Base-by-base conservation (phyloP, 192 early-diverging fungal species). In the Podila clonocystis region DNA sequence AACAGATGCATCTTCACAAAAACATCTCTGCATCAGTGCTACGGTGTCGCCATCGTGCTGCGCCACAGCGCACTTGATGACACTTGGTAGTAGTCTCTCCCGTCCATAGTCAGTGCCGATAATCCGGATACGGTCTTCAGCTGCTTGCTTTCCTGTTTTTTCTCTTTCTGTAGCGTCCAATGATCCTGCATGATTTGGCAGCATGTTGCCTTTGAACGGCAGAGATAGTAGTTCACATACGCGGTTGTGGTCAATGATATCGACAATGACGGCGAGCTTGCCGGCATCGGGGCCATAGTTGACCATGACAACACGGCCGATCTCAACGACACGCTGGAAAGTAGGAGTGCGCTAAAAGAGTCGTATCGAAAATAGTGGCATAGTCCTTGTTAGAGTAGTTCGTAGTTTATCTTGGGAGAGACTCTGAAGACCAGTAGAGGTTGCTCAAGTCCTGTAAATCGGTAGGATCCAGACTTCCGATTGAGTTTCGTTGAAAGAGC, bases 171-270 rank as follows among this genome's bases (percentile, higher is more conserved):
- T 45, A 3, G 9, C 34, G n/a, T 36, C 34, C 34, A 19, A 55
- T 55, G 52, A 55, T 55, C 52, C 52, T 55, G 20, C 62, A 4
- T 9, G 30, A 30, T 60, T 6, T 30, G 11, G 29, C 28, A 19
- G 29, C 29, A 15, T 20, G 11, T 31, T 31, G 13, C 29, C 58
- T 15, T 22, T 26, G n/a, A 52, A 52, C 3, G 50, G 9, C 50
- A 9, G n/a, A 33, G 28, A 22, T 33, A 63, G 4, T 48, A 26
- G 49, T 20, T 8, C 34, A 89, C 89, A 49, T 87, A 92, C 94
- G 75, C 98, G 92, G 89, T 94, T 95, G 94, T 99, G 97, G 90
- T 99, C 98, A 82, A 99, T 93, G 85, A 99, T 98, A 85, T 99
- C 98, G 68, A 99, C 94, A 88, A 99, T 94, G 82, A 97, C 95